Conservation (phyloP, 805 yeast genomes). For the Lachancea sp. region DNA sequence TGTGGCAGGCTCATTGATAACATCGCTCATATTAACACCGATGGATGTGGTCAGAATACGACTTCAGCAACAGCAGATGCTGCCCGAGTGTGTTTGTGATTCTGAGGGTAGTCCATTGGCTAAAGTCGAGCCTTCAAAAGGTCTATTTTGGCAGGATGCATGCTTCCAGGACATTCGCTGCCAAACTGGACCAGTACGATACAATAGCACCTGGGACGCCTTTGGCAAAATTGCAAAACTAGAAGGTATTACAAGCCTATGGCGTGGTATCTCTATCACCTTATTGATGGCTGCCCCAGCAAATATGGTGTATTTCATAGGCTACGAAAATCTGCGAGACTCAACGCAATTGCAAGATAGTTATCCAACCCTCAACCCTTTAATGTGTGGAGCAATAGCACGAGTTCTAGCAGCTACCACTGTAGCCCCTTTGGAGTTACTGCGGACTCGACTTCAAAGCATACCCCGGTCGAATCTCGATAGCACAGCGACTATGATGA, state of each 20-base stretch:
- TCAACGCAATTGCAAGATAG: conserved; percentile 47
- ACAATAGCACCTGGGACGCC: conserved; percentile 72
- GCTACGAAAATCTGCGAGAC: conserved; percentile 82
- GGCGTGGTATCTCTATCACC: conserved; percentile 85
- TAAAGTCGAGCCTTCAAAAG: conserved; percentile 15
- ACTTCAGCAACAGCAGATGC: conserved; percentile 67
- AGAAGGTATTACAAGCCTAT: conserved; percentile 74
- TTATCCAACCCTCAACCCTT: conserved; percentile 51
- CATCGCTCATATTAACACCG: conserved; percentile 71
- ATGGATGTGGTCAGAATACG: conserved; percentile 75
- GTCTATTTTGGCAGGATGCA: conserved; percentile 30
- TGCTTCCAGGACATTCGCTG: conserved; percentile 32
- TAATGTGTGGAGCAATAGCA: conserved; percentile 80
- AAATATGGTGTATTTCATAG: conserved; percentile 88
- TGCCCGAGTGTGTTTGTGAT: conserved; percentile 40
- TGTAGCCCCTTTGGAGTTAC: conserved; percentile 80
- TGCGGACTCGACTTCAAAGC: conserved; percentile 88
- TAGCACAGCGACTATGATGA: conserved; percentile 27
- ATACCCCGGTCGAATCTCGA: conserved; percentile 48
- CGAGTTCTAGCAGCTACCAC: conserved; percentile 75
- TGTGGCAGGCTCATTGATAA: conserved; percentile 64
- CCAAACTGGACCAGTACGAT: conserved; percentile 25
- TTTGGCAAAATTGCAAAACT: conserved; percentile 53
- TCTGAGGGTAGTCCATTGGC: conserved; percentile 3
- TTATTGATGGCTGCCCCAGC: conserved; percentile 87